phyloP scores from a whole-genome alignment of 441 rosid species.

The Gossypium davidsonii region DNA sequence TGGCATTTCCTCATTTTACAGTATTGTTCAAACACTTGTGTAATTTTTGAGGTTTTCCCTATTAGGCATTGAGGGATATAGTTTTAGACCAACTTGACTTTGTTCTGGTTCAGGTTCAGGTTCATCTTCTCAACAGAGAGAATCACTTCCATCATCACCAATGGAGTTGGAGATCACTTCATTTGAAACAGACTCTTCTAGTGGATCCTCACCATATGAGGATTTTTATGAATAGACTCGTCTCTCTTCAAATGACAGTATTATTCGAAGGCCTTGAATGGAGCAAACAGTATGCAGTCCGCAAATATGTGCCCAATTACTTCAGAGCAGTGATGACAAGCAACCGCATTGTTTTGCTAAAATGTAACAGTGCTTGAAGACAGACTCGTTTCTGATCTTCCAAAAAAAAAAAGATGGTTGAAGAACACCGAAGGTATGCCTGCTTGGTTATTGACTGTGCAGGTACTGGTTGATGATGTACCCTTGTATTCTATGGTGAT shows the following conservation, averaged over 20 bases:
- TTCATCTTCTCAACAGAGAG: slow-evolving; percentile 66
- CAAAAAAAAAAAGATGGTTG: neutral
- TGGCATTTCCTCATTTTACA: neutral
- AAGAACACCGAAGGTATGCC: neutral
- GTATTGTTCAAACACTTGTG: neutral
- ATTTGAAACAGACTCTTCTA: slow-evolving; percentile 70
- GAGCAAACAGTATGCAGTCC: neutral
- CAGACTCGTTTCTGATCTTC: neutral
- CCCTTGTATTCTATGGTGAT: neutral
- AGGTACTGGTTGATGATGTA: neutral
- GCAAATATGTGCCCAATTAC: neutral
- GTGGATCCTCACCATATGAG: slow-evolving; percentile 81
- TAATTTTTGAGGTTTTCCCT: neutral
- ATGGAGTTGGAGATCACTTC: slow-evolving; percentile 64
- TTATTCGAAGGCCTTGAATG: neutral
- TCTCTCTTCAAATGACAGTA: slow-evolving; percentile 5
- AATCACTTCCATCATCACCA: slow-evolving; percentile 74
- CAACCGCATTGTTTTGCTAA: neutral
- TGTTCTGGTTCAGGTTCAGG: slow-evolving; percentile 63
- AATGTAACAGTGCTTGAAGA: neutral
- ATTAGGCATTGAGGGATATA: neutral
- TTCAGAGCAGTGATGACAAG: neutral
- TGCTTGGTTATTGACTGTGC: neutral
- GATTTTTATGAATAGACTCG: slow-evolving; percentile 53
- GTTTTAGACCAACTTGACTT: slow-evolving; percentile 9